A percentile compares a stretch with the other conserved stretches of the same genome.
phyloP scores from a whole-genome alignment of 768 basidiomycete genomes.

The Fistulinella prunicolor region DNA sequence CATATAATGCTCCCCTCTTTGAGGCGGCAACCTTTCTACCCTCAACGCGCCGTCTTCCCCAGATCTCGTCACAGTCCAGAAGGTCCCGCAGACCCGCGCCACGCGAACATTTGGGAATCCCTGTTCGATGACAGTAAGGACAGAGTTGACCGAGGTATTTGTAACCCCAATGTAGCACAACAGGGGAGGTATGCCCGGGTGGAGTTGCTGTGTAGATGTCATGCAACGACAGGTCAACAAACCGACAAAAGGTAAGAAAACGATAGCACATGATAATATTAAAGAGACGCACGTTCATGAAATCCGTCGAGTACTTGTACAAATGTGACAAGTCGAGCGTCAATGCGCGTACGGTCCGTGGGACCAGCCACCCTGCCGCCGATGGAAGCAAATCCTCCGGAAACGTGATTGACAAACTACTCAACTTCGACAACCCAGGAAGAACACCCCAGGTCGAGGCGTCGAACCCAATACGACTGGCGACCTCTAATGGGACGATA shows the following conservation, averaged over 20 bases:
- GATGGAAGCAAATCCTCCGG: constrained; percentile 62
- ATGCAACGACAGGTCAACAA: too few species aligned
- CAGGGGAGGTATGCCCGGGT: constrained; percentile 50
- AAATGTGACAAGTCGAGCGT: constrained; percentile 38
- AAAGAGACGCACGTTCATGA: constrained; percentile 37
- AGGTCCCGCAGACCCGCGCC: constrained; percentile 48
- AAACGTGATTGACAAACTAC: constrained; percentile 57
- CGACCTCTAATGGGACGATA: constrained; percentile 41
- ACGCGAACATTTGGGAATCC: constrained; percentile 59
- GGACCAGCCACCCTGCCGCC: constrained; percentile 67
- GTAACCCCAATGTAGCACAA: constrained; percentile 57
- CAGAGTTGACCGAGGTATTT: constrained; percentile 42
- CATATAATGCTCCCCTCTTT: constrained; percentile 49
- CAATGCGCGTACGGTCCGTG: constrained; percentile 48
- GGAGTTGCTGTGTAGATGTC: constrained; percentile 65
- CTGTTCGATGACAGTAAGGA: constrained; percentile 47
- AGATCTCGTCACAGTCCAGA: constrained; percentile 48
- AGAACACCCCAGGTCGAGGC: constrained; percentile 71
- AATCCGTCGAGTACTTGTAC: constrained; percentile 31
- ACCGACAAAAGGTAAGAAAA: too few species aligned
- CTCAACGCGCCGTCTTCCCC: constrained; percentile 34
- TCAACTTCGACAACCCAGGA: constrained; percentile 51
- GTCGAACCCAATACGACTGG: constrained; percentile 57
- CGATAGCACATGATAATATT: neutral
- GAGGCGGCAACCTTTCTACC: constrained; percentile 50